Evolutionary conservation across 805 yeast species (phyloP).

Genomic region (Dipodascus geniculatus): DNA sequence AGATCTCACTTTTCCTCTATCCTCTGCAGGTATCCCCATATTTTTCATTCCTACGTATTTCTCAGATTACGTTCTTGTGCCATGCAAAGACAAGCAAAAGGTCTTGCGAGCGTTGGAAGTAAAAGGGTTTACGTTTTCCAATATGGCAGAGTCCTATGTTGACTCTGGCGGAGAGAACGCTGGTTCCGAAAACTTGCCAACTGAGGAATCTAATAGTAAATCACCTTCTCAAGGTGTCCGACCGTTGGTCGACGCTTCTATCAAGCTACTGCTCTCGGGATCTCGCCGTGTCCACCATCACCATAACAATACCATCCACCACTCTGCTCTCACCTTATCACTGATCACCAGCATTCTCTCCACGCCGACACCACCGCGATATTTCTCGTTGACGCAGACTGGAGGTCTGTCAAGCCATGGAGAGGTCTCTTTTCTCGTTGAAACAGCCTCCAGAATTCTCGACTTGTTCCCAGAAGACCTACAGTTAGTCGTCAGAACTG

Average conservation of each 20-base stretch:
- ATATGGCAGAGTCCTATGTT: constrained; percentile 32
- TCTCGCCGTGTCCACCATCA: neutral
- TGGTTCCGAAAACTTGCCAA: neutral
- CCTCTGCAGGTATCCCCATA: constrained; percentile 43
- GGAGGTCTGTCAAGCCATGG: constrained; percentile 17
- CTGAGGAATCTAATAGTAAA: neutral
- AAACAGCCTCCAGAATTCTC: constrained; percentile 9
- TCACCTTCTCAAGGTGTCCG: neutral
- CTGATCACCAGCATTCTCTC: neutral
- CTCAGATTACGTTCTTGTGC: constrained; percentile 52
- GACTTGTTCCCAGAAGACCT: constrained; percentile 35
- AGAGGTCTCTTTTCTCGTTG: constrained; percentile 23
- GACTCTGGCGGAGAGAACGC: neutral
- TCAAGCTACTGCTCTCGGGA: constrained; percentile 42
- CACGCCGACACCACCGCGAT: constrained; percentile 13
- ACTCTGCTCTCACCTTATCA: neutral
- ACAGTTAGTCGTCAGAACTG: constrained; percentile 46
- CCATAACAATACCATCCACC: neutral
- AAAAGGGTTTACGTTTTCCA: constrained; percentile 34
- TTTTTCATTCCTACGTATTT: constrained; percentile 54
- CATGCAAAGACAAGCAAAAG: constrained; percentile 31
- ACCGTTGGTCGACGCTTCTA: constrained; percentile 23
- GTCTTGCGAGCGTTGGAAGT: constrained; percentile 36
- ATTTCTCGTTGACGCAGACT: constrained; percentile 14
- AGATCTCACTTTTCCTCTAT: constrained; percentile 46